Base-by-base conservation (phyloP, 2,329 filamentous ascomycete genomes). In the Penicillium paneum region DNA sequence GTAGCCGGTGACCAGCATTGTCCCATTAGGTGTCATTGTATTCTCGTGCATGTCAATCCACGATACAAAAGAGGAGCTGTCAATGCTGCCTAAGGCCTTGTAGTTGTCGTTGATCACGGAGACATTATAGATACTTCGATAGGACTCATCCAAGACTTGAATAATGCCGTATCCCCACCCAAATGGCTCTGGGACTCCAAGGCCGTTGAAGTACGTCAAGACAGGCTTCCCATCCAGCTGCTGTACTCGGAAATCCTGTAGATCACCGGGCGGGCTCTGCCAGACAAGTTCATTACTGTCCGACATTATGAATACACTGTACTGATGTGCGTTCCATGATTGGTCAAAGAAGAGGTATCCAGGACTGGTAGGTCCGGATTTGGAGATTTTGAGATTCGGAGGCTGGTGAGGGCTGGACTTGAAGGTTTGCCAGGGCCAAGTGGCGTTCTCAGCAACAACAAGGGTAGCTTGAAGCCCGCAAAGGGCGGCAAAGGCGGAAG, bases 11-110 rank as follows among this genome's bases (percentile, higher is more conserved):
- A 69, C 57, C 8, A 70, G 55, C 26, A 69, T 61, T 5, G 64
- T 68, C 35, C 62, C 62, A n/a, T 63, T 40, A 4, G 51, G 28
- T 1, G 67, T 69, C 40, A 70, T 52, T 7, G 58, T 56, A 42
- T 58, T 64, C 45, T 70, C 66, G 32, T 70, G 67, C 21, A 68
- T 51, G 49, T 71, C 67, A 41, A 67, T 62, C 41, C 62, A 65
- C 3, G 62, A 67, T 15, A 50, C 35, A 11, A 59, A 60, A 12
- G 43, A 24, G 34, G 57, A 54, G 28, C 58, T 49, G n/a, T 64
- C 57, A 21, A 62, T 56, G 21, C 52, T 45, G 1, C 59, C 62
- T 24, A 63, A 48, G 11, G 63, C 57, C 5, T 56, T 58, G 38
- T 60, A 53, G 12, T 58, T 35, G 31, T 63, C 55, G 35, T 54